Evolutionary conservation across 2,329 filamentous ascomycete genomes (phyloP).

Genomic region (Huntiella decipiens): DNA sequence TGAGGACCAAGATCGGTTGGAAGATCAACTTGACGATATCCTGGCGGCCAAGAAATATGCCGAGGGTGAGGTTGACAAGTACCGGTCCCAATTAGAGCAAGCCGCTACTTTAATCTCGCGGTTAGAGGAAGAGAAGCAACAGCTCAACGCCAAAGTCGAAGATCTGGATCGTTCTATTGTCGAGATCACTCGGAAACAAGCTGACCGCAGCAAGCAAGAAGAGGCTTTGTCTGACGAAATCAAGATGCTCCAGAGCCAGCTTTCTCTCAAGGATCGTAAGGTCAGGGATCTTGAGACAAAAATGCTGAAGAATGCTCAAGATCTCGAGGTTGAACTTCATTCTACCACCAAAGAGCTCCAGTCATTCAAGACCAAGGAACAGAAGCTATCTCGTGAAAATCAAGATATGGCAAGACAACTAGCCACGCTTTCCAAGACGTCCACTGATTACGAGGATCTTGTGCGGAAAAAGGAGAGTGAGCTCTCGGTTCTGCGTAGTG

Average conservation of each 20-base stretch:
- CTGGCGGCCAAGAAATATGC: constrained; percentile 76
- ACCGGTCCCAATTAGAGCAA: constrained; percentile 71
- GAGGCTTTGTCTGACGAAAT: constrained; percentile 63
- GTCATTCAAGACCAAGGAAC: constrained; percentile 51
- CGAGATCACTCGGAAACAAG: constrained; percentile 50
- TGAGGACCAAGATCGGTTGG: constrained; percentile 82
- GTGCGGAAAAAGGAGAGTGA: constrained; percentile 91
- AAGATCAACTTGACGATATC: constrained; percentile 80
- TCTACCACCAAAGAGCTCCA: constrained; percentile 64
- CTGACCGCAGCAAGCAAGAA: constrained; percentile 58
- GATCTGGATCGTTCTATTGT: constrained; percentile 53
- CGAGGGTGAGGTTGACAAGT: constrained; percentile 65
- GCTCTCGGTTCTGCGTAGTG: constrained; percentile 62
- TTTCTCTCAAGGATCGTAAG: constrained; percentile 78
- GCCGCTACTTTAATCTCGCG: constrained; percentile 72
- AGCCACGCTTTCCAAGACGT: constrained; percentile 70
- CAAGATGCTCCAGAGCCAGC: constrained; percentile 77
- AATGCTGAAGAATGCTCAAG: constrained; percentile 68
- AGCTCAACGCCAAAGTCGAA: constrained; percentile 46
- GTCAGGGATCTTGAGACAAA: constrained; percentile 71
- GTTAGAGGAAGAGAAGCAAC: constrained; percentile 70
- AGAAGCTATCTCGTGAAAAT: constrained; percentile 63
- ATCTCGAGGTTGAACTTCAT: constrained; percentile 69
- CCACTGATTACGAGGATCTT: constrained; percentile 86
- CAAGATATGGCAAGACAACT: constrained; percentile 69